Base-by-base conservation (phyloP, 1,284 basidiomycete genomes). In the Sporisorium graminicola region DNA sequence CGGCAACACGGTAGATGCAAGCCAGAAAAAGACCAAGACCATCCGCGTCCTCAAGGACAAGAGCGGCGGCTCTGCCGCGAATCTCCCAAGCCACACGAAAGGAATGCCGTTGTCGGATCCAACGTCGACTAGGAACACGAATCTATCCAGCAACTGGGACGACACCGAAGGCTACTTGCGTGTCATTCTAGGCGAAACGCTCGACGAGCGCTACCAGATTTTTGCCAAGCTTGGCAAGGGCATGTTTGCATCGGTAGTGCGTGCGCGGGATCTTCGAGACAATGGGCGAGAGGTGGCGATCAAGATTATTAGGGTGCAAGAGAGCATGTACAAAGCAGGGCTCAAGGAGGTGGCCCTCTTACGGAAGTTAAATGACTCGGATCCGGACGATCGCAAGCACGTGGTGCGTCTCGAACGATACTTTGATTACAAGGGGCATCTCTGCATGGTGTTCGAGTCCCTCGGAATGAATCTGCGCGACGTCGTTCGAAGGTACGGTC, bases 401-500 rank as follows among this genome's bases (percentile, higher is more conserved):
- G 87, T 99, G 27, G 92, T 99, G 18, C 90, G 94, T 14, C 88
- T 99, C 44, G 93, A 96, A 77, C 88, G 93, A 58, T 95, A 94
- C 4, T 99, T 99, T 86, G 96, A 98, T 86, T 95, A 98, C 86
- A 91, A 94, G 46, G 95, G 96, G 0, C 97, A 99, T 86, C 88
- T 98, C 6, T 99, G 96, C 83, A 89, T 99, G 58, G 97, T 99
- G 8, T 99, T 98, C 73, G 97, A 99, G 86, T 92, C 91, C 42
- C 85, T 98, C 13, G 77, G 94, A 82, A 97, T 99, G 94, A 99
- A 99, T 84, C 89, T 99, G 27, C 93, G 97, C 71, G 96, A 99
- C 68, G 94, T 99, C 22, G 93, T 99, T 63, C 98, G 98, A 86
- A 91, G 95, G n/a, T 99, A 98, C 85, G 97, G 97, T 59, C 98